Evolutionary conservation across 257 asterid genomes (phyloP).

Genomic region (Cinchona pubescens): DNA sequence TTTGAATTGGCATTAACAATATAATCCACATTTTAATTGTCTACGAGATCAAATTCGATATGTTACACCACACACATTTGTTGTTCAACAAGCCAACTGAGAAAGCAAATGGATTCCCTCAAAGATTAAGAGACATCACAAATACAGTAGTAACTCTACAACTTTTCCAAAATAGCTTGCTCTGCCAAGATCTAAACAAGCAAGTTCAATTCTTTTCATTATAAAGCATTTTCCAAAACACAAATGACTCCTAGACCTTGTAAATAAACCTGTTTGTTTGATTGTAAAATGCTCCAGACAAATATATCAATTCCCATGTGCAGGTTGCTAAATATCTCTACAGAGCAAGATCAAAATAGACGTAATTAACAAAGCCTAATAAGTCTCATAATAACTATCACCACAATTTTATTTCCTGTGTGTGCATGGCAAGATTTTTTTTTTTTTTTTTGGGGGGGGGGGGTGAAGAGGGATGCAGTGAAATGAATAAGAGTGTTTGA

Average conservation of each 20-base stretch:
- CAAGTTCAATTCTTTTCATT: neutral
- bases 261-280: neutral
- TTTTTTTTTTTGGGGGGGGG: neutral
- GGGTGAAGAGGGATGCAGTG: neutral
- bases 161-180: too few species aligned
- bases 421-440: neutral
- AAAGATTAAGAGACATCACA: neutral
- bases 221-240: neutral
- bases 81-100: neutral
- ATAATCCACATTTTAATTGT: neutral
- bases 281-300: too few species aligned
- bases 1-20: neutral
- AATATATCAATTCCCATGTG: neutral
- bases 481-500: neutral
- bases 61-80: neutral
- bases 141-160: too few species aligned
- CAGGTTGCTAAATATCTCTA: neutral
- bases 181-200: neutral
- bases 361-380: neutral
- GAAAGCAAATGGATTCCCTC: neutral
- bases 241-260: neutral
- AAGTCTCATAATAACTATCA: neutral
- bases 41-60: neutral
- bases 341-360: neutral
- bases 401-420: neutral